Conservation (phyloP, 495 filamentous ascomycete genomes). For the Xylaria nigripes region DNA sequence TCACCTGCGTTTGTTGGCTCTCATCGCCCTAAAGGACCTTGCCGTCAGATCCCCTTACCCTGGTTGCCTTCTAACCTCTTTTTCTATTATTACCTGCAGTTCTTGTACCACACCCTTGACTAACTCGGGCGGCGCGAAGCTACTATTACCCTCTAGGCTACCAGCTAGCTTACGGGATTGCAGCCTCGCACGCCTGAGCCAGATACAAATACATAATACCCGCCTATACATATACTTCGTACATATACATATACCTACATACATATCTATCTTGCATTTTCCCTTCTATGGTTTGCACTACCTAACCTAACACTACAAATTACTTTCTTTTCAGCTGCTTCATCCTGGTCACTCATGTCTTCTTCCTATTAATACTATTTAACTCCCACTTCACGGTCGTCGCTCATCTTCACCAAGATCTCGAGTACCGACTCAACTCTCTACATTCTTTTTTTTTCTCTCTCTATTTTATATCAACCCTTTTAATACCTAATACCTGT, state of each 20-base stretch:
- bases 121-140: constrained; percentile 4
- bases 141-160: constrained; percentile 5
- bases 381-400: background rate
- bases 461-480: no score
- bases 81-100: background rate
- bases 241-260: no score
- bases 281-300: background rate
- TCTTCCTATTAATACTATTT: background rate
- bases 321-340: background rate
- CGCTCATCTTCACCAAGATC: background rate
- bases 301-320: no score
- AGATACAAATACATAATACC: no score
- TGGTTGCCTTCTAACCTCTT: background rate
- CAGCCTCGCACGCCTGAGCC: background rate
- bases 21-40: constrained; percentile 3
- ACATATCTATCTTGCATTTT: background rate
- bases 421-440: background rate
- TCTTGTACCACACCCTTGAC: background rate
- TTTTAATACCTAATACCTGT: background rate
- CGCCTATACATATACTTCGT: no score
- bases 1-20: background rate
- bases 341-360: background rate
- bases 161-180: background rate
- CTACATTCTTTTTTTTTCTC: no score
- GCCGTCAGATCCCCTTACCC: background rate